Base-by-base conservation (phyloP, 2,329 filamentous ascomycete genomes). In the Zymoseptoria crescenta region DNA sequence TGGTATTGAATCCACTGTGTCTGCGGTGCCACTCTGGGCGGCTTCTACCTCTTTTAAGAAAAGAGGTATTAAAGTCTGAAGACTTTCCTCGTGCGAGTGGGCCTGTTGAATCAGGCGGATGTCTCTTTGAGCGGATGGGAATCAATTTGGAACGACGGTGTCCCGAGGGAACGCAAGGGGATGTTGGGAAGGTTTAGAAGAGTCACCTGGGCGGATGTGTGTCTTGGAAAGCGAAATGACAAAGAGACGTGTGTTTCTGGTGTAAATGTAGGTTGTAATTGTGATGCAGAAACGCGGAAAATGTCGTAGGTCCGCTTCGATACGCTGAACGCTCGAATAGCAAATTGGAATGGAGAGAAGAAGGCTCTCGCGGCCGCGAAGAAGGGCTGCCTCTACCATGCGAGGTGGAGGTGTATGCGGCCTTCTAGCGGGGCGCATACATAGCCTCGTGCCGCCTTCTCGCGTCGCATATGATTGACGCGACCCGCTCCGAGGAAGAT, bases 1-100 rank as follows among this genome's bases (percentile, higher is more conserved):
- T 10, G 71, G 70, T 55, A 73, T 62, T 2, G 71, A 71, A 69
- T 73, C 70, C 71, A 73, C 59, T 59, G 62, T 66, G 65, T 19
- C 58, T 66, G 58, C 59, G 60, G 56, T 54, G 59, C 62, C 62
- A 57, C 62, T 49, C 50, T 52, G 54, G 58, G 61, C 57, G 51
- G 51, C 51, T 29, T 19, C 29, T 27, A 52, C 30, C 20, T 30
- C 16, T 52, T 51, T 51, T 51, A 21, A 51, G 9, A 5, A 9
- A 52, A 13, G 20, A 8, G 13, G 16, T 3, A 29, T 28, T 52
- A 16, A 24, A 13, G 51, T 52, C 28, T n/a, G 35, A 13, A 45
- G 35, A 45, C 51, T 27, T 9, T 52, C 24, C 51, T 52, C 49
- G 24, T 28, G 24, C 51, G 29, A 8, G 24, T 45, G 35, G 24